Evolutionary conservation across 371 early-diverging fungal genomes (phyloP).

Genomic region (Zopfochytrium polystomum): DNA sequence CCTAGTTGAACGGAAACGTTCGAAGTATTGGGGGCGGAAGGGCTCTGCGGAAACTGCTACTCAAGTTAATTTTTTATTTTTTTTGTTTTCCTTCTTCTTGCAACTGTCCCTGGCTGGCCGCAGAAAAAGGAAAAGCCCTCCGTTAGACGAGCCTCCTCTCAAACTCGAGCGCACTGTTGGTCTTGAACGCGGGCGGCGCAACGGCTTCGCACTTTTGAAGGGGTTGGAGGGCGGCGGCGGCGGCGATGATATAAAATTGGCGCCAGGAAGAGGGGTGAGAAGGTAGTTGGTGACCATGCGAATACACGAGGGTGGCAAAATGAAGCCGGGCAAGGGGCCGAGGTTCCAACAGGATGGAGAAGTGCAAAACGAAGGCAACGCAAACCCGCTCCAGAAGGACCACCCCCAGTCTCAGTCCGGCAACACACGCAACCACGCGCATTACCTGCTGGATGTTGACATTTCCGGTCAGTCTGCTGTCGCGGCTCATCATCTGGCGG

Average conservation of each 20-base stretch:
- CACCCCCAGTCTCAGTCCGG: too few species aligned
- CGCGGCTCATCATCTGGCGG: slow-evolving; percentile 55
- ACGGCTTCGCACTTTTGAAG: slow-evolving; percentile 36
- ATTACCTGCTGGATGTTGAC: slow-evolving; percentile 49
- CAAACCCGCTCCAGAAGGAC: not conserved
- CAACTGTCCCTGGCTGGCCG: too few species aligned
- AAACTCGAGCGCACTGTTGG: slow-evolving; percentile 48
- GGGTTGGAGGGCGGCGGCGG: too few species aligned
- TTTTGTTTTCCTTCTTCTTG: too few species aligned
- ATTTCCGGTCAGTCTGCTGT: slow-evolving; percentile 50
- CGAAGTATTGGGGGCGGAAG: too few species aligned
- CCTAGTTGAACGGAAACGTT: too few species aligned
- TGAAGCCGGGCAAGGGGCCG: not conserved
- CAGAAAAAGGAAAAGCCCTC: too few species aligned
- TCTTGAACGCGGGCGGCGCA: slow-evolving; percentile 43
- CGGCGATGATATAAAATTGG: slow-evolving; percentile 7
- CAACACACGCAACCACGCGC: not conserved
- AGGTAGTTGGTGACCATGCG: not conserved
- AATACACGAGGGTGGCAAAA: slow-evolving; percentile 6
- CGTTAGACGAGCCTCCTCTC: too few species aligned
- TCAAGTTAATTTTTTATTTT: too few species aligned
- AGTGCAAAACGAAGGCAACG: not conserved
- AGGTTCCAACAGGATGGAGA: not conserved
- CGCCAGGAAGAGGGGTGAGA: not conserved
- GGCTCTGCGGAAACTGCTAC: too few species aligned